phyloP scores from a whole-genome alignment of 2,329 filamentous ascomycete genomes.

The Clarireedia homoeocarpa region DNA sequence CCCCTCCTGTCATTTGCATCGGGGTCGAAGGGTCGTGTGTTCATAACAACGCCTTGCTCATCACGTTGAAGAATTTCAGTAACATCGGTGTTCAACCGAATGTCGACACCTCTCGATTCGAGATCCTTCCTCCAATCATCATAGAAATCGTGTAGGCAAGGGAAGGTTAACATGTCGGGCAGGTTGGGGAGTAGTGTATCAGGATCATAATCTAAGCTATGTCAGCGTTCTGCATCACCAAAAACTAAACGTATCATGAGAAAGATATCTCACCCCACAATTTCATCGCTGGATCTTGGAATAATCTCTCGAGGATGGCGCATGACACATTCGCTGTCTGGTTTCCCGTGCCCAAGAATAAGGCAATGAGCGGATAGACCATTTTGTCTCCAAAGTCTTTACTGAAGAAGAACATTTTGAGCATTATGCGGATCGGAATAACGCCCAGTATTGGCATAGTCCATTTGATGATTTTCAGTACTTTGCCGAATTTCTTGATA shows the following conservation, averaged over 20 bases:
- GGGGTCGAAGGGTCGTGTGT: slow-evolving; percentile 37
- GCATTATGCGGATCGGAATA: slow-evolving; percentile 55
- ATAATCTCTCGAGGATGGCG: slow-evolving; percentile 56
- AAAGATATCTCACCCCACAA: slow-evolving; percentile 36
- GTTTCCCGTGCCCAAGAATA: slow-evolving; percentile 67
- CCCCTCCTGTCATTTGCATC: slow-evolving; percentile 39
- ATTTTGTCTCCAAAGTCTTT: slow-evolving; percentile 64
- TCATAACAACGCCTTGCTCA: slow-evolving; percentile 44
- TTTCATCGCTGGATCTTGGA: slow-evolving; percentile 50
- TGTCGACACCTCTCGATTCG: slow-evolving; percentile 44
- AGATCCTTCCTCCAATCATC: slow-evolving; percentile 49
- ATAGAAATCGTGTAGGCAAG: slow-evolving; percentile 54
- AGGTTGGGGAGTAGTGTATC: slow-evolving; percentile 49
- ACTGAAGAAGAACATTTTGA: slow-evolving; percentile 61
- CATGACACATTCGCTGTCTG: slow-evolving; percentile 64
- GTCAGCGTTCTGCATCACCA: too few species aligned
- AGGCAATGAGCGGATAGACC: slow-evolving; percentile 61
- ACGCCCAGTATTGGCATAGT: slow-evolving; percentile 53
- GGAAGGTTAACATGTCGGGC: slow-evolving; percentile 60
- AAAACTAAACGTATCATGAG: too few species aligned
- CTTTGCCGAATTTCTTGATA: slow-evolving; percentile 41
- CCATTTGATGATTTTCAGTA: slow-evolving; percentile 42
- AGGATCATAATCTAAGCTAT: slow-evolving; percentile 38
- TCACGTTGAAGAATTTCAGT: slow-evolving; percentile 43
- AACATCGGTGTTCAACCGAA: slow-evolving; percentile 50